Percentiles rank a stretch among this genome's conserved stretches.
Evolutionary conservation across 306 rosid genomes (phyloP).

Genomic region (Quercus ilex): DNA sequence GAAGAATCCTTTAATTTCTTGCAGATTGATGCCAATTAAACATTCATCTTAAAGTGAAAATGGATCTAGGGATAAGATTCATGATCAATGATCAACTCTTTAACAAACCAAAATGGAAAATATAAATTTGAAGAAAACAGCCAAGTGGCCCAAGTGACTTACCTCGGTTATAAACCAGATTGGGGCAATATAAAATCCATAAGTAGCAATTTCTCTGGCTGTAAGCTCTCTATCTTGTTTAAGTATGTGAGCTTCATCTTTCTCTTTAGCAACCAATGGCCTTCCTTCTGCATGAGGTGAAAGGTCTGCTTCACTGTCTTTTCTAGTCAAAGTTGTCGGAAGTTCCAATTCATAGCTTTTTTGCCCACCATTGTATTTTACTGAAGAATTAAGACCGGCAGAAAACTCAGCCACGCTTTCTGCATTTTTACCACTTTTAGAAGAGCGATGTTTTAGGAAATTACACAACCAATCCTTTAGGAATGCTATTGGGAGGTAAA

Average conservation of each 20-base stretch:
- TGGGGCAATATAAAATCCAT: conserved; percentile 94
- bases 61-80: conserved; percentile 4
- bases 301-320: conserved; percentile 66
- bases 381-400: conserved; percentile 29
- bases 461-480: conserved; percentile 83
- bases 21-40: neutral
- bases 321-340: conserved; percentile 37
- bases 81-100: neutral
- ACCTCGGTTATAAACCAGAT: conserved; percentile 97
- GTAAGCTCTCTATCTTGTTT: conserved; percentile 55
- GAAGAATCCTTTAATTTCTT: neutral
- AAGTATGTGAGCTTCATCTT: conserved; percentile 42
- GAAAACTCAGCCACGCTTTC: conserved; percentile 40
- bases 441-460: conserved; percentile 52
- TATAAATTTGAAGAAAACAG: conserved; percentile 14
- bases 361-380: conserved; percentile 46
- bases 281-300: conserved; percentile 49
- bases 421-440: conserved; percentile 57
- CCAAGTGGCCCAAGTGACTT: conserved; percentile 18
- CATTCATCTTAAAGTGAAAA: neutral
- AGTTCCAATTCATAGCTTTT: conserved; percentile 56
- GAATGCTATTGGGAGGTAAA: conserved; percentile 91
- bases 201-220: conserved; percentile 63
- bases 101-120: neutral
- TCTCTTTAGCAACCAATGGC: conserved; percentile 60